A percentile compares a stretch with the other conserved stretches of the same genome.
Conservation (phyloP, 768 basidiomycete species). For the Pisolithus sp. region DNA sequence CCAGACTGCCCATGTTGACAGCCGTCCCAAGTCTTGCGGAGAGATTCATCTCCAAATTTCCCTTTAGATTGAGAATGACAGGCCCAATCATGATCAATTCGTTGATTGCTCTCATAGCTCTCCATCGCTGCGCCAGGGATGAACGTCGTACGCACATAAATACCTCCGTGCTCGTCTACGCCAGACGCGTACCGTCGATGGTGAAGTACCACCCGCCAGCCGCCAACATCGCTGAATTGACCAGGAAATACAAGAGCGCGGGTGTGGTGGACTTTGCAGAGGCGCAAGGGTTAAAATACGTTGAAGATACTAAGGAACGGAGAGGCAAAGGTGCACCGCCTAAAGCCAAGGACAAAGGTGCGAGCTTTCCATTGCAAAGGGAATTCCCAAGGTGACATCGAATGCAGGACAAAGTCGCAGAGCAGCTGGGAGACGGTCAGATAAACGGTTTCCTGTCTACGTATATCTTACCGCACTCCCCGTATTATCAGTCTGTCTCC, state of each 20-base stretch:
- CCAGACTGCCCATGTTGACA: slow-evolving; percentile 89
- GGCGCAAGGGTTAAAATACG: slow-evolving; percentile 57
- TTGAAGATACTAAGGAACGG: slow-evolving; percentile 57
- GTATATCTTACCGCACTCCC: too few relatives aligned
- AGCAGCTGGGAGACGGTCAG: slow-evolving; percentile 36
- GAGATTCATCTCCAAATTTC: slow-evolving; percentile 97
- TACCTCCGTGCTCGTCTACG: slow-evolving; percentile 76
- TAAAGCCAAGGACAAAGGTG: slow-evolving; percentile 27
- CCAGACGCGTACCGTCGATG: slow-evolving; percentile 86
- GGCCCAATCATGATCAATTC: slow-evolving; percentile 97
- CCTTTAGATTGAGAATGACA: slow-evolving; percentile 90
- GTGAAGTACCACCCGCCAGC: too few relatives aligned
- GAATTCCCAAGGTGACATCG: background rate
- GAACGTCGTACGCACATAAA: too few relatives aligned
- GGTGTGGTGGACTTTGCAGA: slow-evolving; percentile 62
- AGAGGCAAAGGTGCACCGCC: slow-evolving; percentile 51
- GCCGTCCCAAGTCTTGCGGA: slow-evolving; percentile 93
- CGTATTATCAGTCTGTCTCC: slow-evolving; percentile 13
- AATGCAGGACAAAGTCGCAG: slow-evolving; percentile 47
- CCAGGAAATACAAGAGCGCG: slow-evolving; percentile 26
- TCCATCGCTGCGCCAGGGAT: slow-evolving; percentile 90
- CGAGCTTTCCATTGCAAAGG: background rate
- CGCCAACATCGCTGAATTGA: too few relatives aligned
- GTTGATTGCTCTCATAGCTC: too few relatives aligned
- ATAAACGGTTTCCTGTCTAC: background rate